phyloP scores from a whole-genome alignment of 495 filamentous ascomycete genomes.

The Lepraria neglecta region DNA sequence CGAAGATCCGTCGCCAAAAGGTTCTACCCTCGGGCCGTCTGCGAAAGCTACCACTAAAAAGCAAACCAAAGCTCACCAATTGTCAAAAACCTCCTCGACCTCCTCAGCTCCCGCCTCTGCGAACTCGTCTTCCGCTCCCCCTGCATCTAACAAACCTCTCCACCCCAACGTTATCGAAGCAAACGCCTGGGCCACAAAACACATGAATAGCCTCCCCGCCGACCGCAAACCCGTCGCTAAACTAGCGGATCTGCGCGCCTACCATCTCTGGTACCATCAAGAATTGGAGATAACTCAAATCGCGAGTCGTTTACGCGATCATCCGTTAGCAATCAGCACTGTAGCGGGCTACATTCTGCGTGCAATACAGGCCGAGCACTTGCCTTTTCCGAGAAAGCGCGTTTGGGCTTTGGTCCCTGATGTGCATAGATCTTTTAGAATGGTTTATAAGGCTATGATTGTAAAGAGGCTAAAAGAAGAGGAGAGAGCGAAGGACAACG shows the following conservation, averaged over 20 bases:
- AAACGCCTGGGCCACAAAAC: constrained; percentile 10
- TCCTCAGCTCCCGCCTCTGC: not conserved
- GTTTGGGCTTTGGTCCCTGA: constrained; percentile 18
- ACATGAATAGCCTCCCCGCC: constrained; percentile 4
- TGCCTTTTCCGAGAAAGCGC: constrained; percentile 36
- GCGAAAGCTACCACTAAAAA: constrained; percentile 20
- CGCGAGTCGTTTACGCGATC: constrained; percentile 48
- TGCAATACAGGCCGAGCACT: constrained; percentile 35
- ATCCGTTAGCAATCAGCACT: constrained; percentile 47
- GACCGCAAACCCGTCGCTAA: constrained; percentile 23
- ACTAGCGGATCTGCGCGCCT: constrained; percentile 47
- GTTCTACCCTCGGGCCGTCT: constrained; percentile 3
- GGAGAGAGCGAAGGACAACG: not conserved
- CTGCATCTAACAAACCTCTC: not conserved
- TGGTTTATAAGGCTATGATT: not conserved
- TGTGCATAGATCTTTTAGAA: not conserved
- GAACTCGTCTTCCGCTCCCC: not conserved
- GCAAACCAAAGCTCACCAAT: not conserved
- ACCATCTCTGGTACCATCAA: constrained; percentile 53
- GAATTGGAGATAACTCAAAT: constrained; percentile 39
- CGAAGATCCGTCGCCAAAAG: constrained; percentile 21
- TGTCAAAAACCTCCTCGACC: not conserved
- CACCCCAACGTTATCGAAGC: constrained; percentile 13
- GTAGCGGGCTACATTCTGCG: constrained; percentile 47
- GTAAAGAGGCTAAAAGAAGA: not conserved